Conservation (phyloP, 306 rosid species). For the Biancaea sappan region DNA sequence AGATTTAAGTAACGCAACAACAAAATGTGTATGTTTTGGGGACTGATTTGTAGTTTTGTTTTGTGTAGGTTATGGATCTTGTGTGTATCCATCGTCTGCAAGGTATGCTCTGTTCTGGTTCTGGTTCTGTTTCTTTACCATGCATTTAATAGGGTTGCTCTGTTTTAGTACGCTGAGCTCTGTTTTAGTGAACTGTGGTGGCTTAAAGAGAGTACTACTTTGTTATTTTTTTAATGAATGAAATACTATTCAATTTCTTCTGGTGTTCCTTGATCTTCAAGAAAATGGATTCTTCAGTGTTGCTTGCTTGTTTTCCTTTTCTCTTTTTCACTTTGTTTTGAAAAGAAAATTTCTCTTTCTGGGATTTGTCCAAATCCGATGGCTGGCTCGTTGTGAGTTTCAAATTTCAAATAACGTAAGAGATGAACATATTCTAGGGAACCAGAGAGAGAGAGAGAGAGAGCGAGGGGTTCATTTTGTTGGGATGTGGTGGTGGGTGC, state of each 20-base stretch:
- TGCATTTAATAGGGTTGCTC: background rate
- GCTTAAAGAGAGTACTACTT: background rate
- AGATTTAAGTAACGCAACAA: too few relatives aligned
- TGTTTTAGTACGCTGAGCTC: background rate
- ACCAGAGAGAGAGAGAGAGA: background rate
- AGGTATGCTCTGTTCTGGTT: conserved; percentile 50
- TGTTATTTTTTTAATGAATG: background rate
- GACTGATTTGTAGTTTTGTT: too few relatives aligned
- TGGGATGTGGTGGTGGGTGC: background rate
- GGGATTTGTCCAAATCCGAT: too few relatives aligned
- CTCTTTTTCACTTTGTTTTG: conserved; percentile 19
- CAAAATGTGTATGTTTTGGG: too few relatives aligned
- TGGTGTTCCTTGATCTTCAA: conserved; percentile 62
- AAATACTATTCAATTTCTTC: conserved; percentile 4
- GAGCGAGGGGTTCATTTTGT: background rate
- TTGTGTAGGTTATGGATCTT: conserved; percentile 92
- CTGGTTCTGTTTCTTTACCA: background rate
- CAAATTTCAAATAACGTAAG: background rate
- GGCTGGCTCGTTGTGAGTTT: too few relatives aligned
- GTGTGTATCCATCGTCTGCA: conserved; percentile 76
- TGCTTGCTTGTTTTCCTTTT: conserved; percentile 3
- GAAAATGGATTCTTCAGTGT: conserved; percentile 44
- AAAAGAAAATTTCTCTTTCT: conserved; percentile 25
- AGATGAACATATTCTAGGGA: background rate
- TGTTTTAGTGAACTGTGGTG: background rate